phyloP scores from a whole-genome alignment of 2,329 filamentous ascomycete genomes.

The Thyridium curvatum region DNA sequence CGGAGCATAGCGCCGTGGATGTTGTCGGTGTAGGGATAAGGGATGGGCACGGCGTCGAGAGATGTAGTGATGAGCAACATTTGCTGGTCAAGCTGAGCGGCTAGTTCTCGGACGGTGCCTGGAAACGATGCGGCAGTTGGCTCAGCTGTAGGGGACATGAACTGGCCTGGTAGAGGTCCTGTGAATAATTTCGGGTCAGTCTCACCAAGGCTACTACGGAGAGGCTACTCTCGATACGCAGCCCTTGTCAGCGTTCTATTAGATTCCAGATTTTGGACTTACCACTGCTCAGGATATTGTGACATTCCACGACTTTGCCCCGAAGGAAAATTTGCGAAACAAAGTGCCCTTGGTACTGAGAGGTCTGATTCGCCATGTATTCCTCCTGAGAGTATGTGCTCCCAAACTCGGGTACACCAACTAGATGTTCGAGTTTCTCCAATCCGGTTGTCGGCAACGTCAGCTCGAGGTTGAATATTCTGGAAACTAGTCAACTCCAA shows the following conservation, averaged over 20 bases:
- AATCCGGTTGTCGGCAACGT: slow-evolving; percentile 51
- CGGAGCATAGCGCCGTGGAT: slow-evolving; percentile 51
- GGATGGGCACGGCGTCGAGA: slow-evolving; percentile 32
- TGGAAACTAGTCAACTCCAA: slow-evolving; percentile 4
- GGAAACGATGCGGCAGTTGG: slow-evolving; percentile 14
- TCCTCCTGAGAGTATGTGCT: slow-evolving; percentile 39
- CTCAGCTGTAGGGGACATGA: no score
- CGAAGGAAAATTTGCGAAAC: slow-evolving; percentile 53
- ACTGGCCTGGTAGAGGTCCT: no score
- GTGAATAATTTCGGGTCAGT: no score
- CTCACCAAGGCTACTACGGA: no score
- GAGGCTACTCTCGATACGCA: no score
- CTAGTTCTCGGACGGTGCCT: slow-evolving; percentile 42
- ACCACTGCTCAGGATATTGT: slow-evolving; percentile 46
- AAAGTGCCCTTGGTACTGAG: slow-evolving; percentile 52
- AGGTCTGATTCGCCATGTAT: slow-evolving; percentile 39
- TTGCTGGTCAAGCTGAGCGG: slow-evolving; percentile 51
- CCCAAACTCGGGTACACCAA: slow-evolving; percentile 49
- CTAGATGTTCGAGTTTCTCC: slow-evolving; percentile 42
- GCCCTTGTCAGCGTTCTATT: no score
- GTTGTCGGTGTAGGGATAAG: slow-evolving; percentile 47
- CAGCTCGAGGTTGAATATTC: slow-evolving; percentile 46
- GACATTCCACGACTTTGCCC: slow-evolving; percentile 44
- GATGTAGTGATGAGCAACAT: slow-evolving; percentile 42
- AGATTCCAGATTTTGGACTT: slow-evolving; percentile 17